These are phyloP conservation scores for Trichoderma parareesei DNA, from an alignment of 495 filamentous ascomycete species.

Conservation along the genomic window DNA sequence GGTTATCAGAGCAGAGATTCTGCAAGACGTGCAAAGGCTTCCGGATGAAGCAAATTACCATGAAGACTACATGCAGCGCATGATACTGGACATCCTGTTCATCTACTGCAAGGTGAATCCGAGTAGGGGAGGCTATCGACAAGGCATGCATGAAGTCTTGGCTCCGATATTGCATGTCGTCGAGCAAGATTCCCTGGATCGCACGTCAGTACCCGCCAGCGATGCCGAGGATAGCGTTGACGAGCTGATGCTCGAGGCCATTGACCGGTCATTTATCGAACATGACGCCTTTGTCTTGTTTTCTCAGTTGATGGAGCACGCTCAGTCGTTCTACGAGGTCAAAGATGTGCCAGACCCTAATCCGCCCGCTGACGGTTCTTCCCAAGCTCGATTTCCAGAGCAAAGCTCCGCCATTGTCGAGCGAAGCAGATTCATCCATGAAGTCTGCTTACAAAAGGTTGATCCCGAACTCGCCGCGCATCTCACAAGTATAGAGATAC, in stretches of 20 bases:
- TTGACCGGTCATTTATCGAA: constrained; percentile 69
- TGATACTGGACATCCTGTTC: constrained; percentile 83
- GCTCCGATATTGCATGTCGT: constrained; percentile 88
- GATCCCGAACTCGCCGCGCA: constrained; percentile 80
- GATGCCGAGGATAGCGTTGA: constrained; percentile 27
- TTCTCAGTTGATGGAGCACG: constrained; percentile 74
- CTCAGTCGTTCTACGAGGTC: constrained; percentile 78
- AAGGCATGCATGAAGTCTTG: constrained; percentile 95
- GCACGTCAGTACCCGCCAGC: constrained; percentile 3
- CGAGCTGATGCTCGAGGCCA: constrained; percentile 48
- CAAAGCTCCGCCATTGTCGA: constrained; percentile 72
- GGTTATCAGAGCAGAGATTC: constrained; percentile 73
- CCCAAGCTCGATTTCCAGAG: constrained; percentile 17
- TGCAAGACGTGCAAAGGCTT: constrained; percentile 91
- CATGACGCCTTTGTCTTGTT: constrained; percentile 89
- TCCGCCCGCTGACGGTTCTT: constrained; percentile 8
- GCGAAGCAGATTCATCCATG: constrained; percentile 77
- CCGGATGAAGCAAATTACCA: constrained; percentile 91
- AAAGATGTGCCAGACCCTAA: constrained; percentile 29
- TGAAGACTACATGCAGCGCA: constrained; percentile 64
- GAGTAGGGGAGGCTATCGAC: constrained; percentile 74
- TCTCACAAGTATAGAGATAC: constrained; percentile 72
- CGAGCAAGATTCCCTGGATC: constrained; percentile 65
- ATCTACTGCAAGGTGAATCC: constrained; percentile 91
- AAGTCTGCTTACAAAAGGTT: constrained; percentile 63